phyloP scores from a whole-genome alignment of 2,329 filamentous ascomycete genomes.

The Colletotrichum aenigma region DNA sequence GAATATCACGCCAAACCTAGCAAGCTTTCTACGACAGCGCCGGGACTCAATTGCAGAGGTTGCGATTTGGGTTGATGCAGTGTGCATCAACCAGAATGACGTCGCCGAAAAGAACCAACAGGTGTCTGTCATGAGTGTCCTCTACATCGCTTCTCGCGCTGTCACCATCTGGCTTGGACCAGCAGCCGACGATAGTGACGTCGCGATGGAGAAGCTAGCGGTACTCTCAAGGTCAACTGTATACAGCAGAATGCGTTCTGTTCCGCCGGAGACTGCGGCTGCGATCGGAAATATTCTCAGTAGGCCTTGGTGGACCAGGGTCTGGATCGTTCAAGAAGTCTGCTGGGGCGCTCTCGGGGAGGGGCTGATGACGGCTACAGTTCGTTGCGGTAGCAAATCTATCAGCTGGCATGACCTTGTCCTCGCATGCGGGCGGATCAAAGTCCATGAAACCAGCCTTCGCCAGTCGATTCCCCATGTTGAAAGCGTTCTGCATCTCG shows the following conservation, averaged over 20 bases:
- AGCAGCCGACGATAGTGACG: not conserved
- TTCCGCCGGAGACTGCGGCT: not conserved
- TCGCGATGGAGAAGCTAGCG: not conserved
- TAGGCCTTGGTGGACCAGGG: not conserved
- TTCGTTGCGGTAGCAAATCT: not conserved
- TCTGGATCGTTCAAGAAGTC: not conserved
- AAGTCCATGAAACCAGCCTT: not conserved
- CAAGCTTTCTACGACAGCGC: not conserved
- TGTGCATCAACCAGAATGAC: constrained; percentile 16
- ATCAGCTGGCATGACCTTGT: not conserved
- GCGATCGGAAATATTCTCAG: not conserved
- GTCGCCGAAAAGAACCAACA: not conserved
- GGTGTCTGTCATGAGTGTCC: not conserved
- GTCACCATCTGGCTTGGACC: constrained; percentile 29
- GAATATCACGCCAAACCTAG: not conserved
- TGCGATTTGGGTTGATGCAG: not conserved
- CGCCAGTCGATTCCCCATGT: not conserved
- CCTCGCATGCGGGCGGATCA: not conserved
- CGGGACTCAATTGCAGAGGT: not conserved
- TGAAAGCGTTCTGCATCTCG: not conserved
- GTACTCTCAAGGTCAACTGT: not conserved
- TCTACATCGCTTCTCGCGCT: constrained; percentile 10
- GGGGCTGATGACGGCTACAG: not conserved
- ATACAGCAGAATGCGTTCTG: not conserved
- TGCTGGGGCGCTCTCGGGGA: not conserved